Base-by-base conservation (phyloP, 2,329 filamentous ascomycete genomes). In the Cladosporium sp. region DNA sequence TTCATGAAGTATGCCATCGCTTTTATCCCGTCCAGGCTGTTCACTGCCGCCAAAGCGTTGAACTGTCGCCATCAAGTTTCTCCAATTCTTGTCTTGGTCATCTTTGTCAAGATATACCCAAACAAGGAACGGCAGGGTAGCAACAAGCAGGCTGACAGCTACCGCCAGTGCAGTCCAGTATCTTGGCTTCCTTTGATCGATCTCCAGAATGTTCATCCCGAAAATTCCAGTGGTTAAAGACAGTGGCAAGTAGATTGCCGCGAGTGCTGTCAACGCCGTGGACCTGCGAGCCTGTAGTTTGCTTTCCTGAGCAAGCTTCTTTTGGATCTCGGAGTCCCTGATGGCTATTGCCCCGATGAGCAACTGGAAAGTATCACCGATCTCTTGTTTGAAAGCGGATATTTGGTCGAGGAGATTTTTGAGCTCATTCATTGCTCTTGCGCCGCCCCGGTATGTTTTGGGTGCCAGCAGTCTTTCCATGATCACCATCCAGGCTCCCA, bases 141-240 rank as follows among this genome's bases (percentile, higher is more conserved):
- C 18, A 11, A 44, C 41, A n/a, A 44, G 18, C 41, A 41, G 5
- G 3, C 38, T 15, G 15, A 41, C 15, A 7, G 15, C 38, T 15
- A 41, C 15, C 4, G 38, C 38, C 38, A 41, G 15, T n/a, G 15
- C 38, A 10, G 41, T 18, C 41, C 41, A 44, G 18, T n/a, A 44
- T 21, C 12, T 44, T 6, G 41, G 41, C 18, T 21, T 11, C 2
- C 41, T 12, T 52, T 30, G 4, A 5, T 26, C 71, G 51, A 71
- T 71, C 66, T 71, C 70, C 30, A 65, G 57, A 12, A 72, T 59
- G 64, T 73, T 73, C 70, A 72, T 72, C 4, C 71, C 70, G 51
- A 71, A 71, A 7, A 73, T 65, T 10, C 70, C 65, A 1, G 71
- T 71, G 2, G 71, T 68, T 34, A 73, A 69, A 2, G 67, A 68